phyloP scores from a whole-genome alignment of 148 eudicot genomes.

The Amaranthus palmeri region DNA sequence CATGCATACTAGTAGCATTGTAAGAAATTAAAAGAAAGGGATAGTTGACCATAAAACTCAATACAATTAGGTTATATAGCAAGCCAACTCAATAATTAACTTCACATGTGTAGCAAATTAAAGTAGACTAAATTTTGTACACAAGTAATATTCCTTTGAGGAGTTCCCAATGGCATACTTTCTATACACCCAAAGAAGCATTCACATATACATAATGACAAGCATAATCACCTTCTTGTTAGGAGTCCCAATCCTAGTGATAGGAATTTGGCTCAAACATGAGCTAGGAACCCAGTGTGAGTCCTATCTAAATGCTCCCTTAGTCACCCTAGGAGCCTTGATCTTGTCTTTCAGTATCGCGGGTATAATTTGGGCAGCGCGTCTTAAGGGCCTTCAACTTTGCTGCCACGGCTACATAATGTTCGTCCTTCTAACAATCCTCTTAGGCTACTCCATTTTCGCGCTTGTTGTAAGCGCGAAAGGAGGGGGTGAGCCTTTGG shows the following conservation, averaged over 20 bases:
- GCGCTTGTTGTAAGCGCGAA: constrained; percentile 4
- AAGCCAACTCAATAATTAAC: too few species aligned
- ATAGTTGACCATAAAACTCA: too few species aligned
- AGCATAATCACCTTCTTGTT: background rate
- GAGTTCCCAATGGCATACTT: too few species aligned
- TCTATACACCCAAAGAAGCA: too few species aligned
- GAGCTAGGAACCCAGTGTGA: constrained; percentile 9
- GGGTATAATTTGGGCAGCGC: constrained; percentile 2
- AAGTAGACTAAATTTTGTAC: too few species aligned
- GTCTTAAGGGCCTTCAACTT: background rate
- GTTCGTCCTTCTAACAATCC: background rate
- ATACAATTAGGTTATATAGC: too few species aligned
- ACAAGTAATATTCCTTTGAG: too few species aligned
- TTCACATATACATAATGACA: background rate
- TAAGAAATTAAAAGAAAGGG: too few species aligned
- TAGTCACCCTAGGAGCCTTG: constrained; percentile 4
- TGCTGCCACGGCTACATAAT: constrained; percentile 6
- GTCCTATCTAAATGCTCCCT: constrained; percentile 2
- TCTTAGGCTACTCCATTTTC: constrained; percentile 14
- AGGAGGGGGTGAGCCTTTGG: constrained; percentile 4
- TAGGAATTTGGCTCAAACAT: background rate
- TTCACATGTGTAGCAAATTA: too few species aligned
- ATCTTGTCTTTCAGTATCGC: constrained; percentile 1
- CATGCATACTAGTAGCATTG: too few species aligned
- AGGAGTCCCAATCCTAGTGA: constrained; percentile 8